Base-by-base conservation (phyloP, 192 early-diverging fungal species). In the Backusella luteola region DNA sequence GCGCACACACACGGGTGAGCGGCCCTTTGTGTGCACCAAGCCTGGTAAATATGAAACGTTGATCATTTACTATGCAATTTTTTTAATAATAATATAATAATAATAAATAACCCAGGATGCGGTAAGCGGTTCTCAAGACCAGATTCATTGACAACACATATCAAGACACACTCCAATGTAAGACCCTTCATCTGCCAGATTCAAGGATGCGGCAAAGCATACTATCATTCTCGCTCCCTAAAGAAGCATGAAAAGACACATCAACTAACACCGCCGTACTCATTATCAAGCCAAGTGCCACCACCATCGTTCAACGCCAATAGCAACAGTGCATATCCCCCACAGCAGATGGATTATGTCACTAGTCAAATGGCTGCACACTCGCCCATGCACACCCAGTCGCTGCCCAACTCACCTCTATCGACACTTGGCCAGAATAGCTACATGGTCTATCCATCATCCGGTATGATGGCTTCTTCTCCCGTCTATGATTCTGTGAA, bases 1-100 rank as follows among this genome's bases (percentile, higher is more conserved):
- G 73, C 86, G 93, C 2, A 92, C 89, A 0, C 92, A 94, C 67
- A 94, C 91, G 1, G 93, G 93, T 35, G 93, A 94, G 76, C 85
- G 89, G 66, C 93, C 93, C 1, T 93, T 90, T 82, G 81, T 86
- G 34, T 94, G 93, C 71, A 79, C 80, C 8, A 84, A 86, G 7
- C 80, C 85, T 5, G 81, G 81, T 82, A 73, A 46, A n/a, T 23
- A 23, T 52, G 19, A 12, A 39, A 44, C 4, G 2, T 17, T 1
- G 15, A 44, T 17, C 19, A 26, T 59, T 3, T 26, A 23, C 26
- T 26, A 56, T 11, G 2, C 9, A 56, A 4, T 44, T 44, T 42
- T 15, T 44, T 44, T 44, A 49, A 19, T 49, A 14, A 49, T 49
- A 32, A 32, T 32, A 32, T 32, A 32, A 32, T 32, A 29, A 32